Conservation (phyloP, 257 asterid species). For the Solanum ossicruentum region DNA sequence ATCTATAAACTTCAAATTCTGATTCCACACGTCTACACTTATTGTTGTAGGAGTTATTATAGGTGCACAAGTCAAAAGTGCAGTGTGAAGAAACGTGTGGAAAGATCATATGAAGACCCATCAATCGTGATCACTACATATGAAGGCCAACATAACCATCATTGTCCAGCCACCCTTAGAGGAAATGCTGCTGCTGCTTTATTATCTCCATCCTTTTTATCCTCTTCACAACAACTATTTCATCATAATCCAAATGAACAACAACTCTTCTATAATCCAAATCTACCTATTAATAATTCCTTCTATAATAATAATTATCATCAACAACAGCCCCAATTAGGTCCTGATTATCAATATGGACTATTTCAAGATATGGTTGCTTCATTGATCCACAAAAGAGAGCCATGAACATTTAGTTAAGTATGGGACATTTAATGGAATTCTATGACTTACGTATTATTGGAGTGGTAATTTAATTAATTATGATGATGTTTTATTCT, state of each 20-base stretch:
- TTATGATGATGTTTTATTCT: background rate
- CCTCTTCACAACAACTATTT: constrained; percentile 8
- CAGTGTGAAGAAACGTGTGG: constrained; percentile 72
- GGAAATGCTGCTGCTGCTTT: constrained; percentile 40
- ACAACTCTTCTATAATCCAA: background rate
- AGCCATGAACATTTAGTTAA: background rate
- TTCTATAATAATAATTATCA: background rate
- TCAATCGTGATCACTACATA: constrained; percentile 74
- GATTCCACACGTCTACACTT: background rate
- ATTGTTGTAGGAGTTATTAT: constrained; percentile 55
- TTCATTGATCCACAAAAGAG: background rate
- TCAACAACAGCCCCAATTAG: constrained; percentile 3
- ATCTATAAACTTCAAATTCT: background rate
- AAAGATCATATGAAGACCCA: constrained; percentile 71
- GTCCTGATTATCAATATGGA: background rate
- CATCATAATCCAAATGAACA: background rate
- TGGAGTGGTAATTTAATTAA: background rate
- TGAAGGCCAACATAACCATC: constrained; percentile 89
- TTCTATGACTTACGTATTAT: background rate
- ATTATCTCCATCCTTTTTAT: constrained; percentile 24
- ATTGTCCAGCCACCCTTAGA: constrained; percentile 52
- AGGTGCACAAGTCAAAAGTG: constrained; percentile 79
- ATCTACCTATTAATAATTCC: background rate
- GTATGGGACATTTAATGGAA: constrained; percentile 10
- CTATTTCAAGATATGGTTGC: constrained; percentile 14